Conservation (phyloP, 2,329 filamentous ascomycete genomes). For the Neurospora sp. region DNA sequence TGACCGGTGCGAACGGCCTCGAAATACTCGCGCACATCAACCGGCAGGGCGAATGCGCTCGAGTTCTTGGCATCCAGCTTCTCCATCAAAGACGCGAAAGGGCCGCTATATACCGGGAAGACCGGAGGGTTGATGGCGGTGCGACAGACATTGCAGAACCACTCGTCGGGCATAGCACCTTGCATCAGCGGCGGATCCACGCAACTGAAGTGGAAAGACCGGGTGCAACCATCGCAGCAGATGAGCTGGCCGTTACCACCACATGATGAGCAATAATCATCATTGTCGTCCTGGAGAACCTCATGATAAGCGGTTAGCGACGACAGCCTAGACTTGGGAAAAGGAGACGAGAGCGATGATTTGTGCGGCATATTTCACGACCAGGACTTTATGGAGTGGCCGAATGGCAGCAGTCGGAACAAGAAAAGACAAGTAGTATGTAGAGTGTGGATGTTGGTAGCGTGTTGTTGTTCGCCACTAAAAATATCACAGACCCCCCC, state of each 20-base stretch:
- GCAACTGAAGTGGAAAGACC: slow-evolving; percentile 84
- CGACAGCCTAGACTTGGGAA: slow-evolving; percentile 8
- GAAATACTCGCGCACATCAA: slow-evolving; percentile 63
- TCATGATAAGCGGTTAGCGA: neutral
- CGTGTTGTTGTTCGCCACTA: slow-evolving; percentile 9
- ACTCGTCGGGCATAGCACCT: slow-evolving; percentile 58
- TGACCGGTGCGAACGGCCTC: slow-evolving; percentile 66
- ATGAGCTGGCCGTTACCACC: slow-evolving; percentile 74
- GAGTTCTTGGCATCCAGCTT: slow-evolving; percentile 59
- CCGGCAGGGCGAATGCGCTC: slow-evolving; percentile 62
- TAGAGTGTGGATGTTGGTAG: neutral
- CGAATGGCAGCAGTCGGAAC: slow-evolving; percentile 17
- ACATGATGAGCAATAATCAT: slow-evolving; percentile 84
- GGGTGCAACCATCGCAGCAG: slow-evolving; percentile 86
- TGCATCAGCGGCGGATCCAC: slow-evolving; percentile 69
- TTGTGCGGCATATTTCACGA: slow-evolving; percentile 23
- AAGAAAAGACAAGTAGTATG: slow-evolving; percentile 12
- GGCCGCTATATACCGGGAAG: slow-evolving; percentile 38
- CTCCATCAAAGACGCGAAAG: slow-evolving; percentile 54
- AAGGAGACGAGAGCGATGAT: slow-evolving; percentile 15
- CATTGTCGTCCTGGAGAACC: slow-evolving; percentile 56
- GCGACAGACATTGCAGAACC: slow-evolving; percentile 72
- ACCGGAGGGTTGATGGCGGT: slow-evolving; percentile 37
- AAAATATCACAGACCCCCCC: slow-evolving; percentile 2
- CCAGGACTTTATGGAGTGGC: neutral